A percentile compares a stretch with the other conserved stretches of the same genome.
Evolutionary conservation across 495 filamentous ascomycete genomes (phyloP).

Genomic region (Usnea hakonensis): DNA sequence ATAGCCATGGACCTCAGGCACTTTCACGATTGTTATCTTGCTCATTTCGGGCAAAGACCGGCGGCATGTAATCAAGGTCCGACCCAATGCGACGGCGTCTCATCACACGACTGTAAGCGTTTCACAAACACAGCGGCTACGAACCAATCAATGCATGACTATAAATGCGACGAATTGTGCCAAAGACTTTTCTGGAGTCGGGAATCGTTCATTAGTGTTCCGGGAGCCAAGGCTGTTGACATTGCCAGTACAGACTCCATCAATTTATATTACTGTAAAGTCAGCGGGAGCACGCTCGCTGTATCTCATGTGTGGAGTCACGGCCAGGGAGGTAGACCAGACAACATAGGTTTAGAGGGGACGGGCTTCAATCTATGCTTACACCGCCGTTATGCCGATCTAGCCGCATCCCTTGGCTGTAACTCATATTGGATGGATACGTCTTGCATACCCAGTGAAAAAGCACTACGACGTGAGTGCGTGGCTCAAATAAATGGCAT

Average conservation of each 20-base stretch:
- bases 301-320: constrained; percentile 31
- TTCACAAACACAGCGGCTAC: constrained; percentile 13
- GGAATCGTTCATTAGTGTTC: constrained; percentile 5
- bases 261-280: constrained; percentile 10
- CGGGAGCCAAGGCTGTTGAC: constrained; percentile 18
- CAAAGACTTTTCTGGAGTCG: constrained; percentile 14
- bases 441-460: constrained; percentile 23
- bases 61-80: too few species aligned
- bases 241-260: background rate
- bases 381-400: constrained; percentile 18
- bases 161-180: constrained; percentile 8
- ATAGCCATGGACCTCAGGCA: too few species aligned
- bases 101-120: constrained; percentile 12
- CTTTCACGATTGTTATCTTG: too few species aligned
- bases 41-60: too few species aligned
- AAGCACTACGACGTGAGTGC: constrained; percentile 17
- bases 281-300: constrained; percentile 15
- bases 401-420: constrained; percentile 19
- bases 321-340: constrained; percentile 24
- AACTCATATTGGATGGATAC: constrained; percentile 28
- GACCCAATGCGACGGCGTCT: constrained; percentile 17
- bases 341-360: background rate
- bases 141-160: constrained; percentile 19
- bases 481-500: constrained; percentile 23
- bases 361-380: constrained; percentile 23